phyloP scores from a whole-genome alignment of 2,329 filamentous ascomycete genomes.

The Niveomyces coronatus region DNA sequence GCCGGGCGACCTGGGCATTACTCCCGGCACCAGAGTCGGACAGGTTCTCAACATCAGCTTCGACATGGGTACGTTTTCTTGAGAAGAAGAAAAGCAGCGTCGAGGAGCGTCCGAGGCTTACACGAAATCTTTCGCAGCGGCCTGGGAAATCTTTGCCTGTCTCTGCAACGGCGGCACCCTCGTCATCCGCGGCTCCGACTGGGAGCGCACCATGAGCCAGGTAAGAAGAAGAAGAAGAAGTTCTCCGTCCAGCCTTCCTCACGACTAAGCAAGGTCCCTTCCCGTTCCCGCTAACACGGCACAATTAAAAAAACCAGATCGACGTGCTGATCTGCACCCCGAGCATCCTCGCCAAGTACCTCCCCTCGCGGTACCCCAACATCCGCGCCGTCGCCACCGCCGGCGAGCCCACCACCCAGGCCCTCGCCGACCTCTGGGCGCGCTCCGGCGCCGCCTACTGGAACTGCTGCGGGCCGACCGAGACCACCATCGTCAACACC shows the following conservation, averaged over 20 bases:
- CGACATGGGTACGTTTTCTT: conserved; percentile 45
- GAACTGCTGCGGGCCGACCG: conserved; percentile 51
- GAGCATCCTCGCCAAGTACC: conserved; percentile 41
- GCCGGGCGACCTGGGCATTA: conserved; percentile 41
- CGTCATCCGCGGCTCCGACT: conserved; percentile 38
- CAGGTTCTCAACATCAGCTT: conserved; percentile 49
- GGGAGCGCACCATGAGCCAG: conserved; percentile 35
- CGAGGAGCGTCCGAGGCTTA: not conserved
- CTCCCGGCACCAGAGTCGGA: conserved; percentile 38
- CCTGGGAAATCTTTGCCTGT: conserved; percentile 49
- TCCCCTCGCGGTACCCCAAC: conserved; percentile 35
- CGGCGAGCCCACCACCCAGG: conserved; percentile 41
- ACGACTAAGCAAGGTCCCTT: too few relatives aligned
- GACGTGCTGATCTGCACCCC: conserved; percentile 46
- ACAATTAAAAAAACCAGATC: too few relatives aligned
- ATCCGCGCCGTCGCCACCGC: conserved; percentile 43
- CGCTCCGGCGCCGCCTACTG: conserved; percentile 34
- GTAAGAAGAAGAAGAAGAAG: too few relatives aligned
- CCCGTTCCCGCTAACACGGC: too few relatives aligned
- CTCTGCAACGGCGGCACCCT: conserved; percentile 49
- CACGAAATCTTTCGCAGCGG: conserved; percentile 34
- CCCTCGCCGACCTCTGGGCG: conserved; percentile 49
- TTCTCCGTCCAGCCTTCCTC: too few relatives aligned
- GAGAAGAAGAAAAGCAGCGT: conserved; percentile 4
- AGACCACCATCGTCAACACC: conserved; percentile 50